phyloP scores from a whole-genome alignment of 2,329 filamentous ascomycete genomes.

The Pseudogymnoascus destructans region DNA sequence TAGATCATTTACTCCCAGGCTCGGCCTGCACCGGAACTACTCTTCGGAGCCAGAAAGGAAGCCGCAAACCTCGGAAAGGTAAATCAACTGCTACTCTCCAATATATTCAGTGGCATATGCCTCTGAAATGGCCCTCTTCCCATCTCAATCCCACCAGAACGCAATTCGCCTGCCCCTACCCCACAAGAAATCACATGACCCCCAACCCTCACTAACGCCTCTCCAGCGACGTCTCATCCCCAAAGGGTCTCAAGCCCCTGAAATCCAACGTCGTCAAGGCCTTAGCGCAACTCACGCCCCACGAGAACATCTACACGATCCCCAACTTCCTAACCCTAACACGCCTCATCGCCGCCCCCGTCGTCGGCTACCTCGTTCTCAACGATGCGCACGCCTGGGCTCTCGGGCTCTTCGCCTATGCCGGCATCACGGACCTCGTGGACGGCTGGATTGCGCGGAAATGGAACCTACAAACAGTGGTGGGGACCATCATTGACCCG shows the following conservation, averaged over 20 bases:
- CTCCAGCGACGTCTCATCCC: neutral
- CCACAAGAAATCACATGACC: neutral
- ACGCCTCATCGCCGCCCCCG: slow-evolving; percentile 67
- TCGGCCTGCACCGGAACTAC: neutral
- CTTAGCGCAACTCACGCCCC: slow-evolving; percentile 29
- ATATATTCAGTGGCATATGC: neutral
- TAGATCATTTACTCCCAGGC: neutral
- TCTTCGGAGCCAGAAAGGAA: slow-evolving; percentile 1
- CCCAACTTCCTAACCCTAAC: slow-evolving; percentile 87
- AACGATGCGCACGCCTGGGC: slow-evolving; percentile 69
- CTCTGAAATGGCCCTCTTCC: neutral
- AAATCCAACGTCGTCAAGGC: slow-evolving; percentile 17
- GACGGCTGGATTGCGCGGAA: slow-evolving; percentile 87
- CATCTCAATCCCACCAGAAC: neutral
- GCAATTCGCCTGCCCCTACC: neutral
- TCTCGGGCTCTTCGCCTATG: slow-evolving; percentile 78
- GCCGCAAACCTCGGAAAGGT: neutral
- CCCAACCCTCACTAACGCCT: neutral
- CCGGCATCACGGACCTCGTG: slow-evolving; percentile 78
- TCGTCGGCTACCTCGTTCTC: slow-evolving; percentile 79
- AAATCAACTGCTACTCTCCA: neutral
- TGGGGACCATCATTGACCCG: slow-evolving; percentile 87
- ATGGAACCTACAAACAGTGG: slow-evolving; percentile 83
- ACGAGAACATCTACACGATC: slow-evolving; percentile 94
- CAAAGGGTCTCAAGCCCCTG: neutral